Conservation (phyloP, 371 early-diverging fungal species). For the Conidiobolus incongruus region DNA sequence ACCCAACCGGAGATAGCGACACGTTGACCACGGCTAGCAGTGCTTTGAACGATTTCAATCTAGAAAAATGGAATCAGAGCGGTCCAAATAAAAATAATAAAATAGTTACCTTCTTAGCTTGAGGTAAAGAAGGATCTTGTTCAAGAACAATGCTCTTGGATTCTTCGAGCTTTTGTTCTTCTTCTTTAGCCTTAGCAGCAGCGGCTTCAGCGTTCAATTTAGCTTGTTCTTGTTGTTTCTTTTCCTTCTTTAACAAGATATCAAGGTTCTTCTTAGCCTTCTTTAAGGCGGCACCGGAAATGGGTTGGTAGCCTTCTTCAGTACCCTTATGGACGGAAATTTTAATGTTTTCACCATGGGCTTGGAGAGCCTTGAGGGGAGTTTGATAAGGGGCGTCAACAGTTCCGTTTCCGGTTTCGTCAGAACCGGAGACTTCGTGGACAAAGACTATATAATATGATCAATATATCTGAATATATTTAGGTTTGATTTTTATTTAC, state of each 20-base stretch:
- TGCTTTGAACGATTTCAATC: constrained; percentile 61
- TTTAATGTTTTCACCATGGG: constrained; percentile 20
- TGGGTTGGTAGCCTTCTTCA: constrained; percentile 31
- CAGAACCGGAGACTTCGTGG: constrained; percentile 48
- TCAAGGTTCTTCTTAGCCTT: constrained; percentile 69
- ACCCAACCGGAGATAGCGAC: constrained; percentile 92
- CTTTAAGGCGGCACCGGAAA: constrained; percentile 75
- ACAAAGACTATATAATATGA: constrained; percentile 25
- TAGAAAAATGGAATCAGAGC: constrained; percentile 5
- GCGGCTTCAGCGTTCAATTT: constrained; percentile 40
- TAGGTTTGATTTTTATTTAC: too few relatives aligned
- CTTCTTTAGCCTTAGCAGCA: constrained; percentile 38
- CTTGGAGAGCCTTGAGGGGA: constrained; percentile 33
- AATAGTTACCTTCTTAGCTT: constrained; percentile 35
- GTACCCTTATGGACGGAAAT: constrained; percentile 42
- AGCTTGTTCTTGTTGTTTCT: constrained; percentile 43
- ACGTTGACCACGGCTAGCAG: constrained; percentile 46
- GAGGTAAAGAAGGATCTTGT: constrained; percentile 54
- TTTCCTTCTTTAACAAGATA: constrained; percentile 39
- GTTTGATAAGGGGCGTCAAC: constrained; percentile 40
- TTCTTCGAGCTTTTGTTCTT: constrained; percentile 55
- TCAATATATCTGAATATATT: too few relatives aligned
- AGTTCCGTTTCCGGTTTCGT: constrained; percentile 39
- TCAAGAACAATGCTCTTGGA: constrained; percentile 57
- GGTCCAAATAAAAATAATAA: neutral